Conservation (phyloP, 805 yeast species). For the Candida palmyrensis region DNA sequence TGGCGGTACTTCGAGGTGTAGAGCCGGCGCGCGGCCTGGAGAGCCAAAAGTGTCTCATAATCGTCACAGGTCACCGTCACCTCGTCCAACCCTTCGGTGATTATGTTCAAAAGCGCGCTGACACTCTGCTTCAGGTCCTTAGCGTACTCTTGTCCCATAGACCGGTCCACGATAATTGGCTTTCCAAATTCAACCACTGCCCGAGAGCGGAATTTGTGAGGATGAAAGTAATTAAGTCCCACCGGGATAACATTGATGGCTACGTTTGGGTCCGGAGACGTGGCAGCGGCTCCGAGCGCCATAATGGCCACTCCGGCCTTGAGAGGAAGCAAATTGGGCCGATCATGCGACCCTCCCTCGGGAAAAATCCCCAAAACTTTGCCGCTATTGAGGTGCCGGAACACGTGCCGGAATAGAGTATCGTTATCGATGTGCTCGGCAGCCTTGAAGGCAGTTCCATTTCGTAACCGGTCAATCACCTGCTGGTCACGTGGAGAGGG, state of each 20-base stretch:
- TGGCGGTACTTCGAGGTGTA: conserved; percentile 31
- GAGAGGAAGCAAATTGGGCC: conserved; percentile 37
- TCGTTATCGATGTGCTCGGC: conserved; percentile 39
- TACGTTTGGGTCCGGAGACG: conserved; percentile 16
- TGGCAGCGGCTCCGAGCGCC: conserved; percentile 38
- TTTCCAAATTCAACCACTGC: conserved; percentile 40
- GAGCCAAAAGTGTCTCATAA: conserved; percentile 36
- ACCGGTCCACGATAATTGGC: conserved; percentile 30
- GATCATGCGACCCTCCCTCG: conserved; percentile 41
- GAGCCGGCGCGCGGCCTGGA: conserved; percentile 39
- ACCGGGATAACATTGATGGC: conserved; percentile 34
- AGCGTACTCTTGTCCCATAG: conserved; percentile 21
- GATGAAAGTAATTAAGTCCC: conserved; percentile 39
- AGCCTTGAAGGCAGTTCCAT: conserved; percentile 27
- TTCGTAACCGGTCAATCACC: conserved; percentile 11
- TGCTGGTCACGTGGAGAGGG: conserved; percentile 9
- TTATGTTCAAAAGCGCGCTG: conserved; percentile 18
- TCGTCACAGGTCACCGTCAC: conserved; percentile 38
- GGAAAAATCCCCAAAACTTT: conserved; percentile 37
- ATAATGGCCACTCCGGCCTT: conserved; percentile 43
- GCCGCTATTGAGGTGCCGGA: conserved; percentile 28
- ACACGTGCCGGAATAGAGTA: conserved; percentile 31
- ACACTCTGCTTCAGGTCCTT: conserved; percentile 23
- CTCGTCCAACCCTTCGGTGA: conserved; percentile 31
- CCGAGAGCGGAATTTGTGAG: conserved; percentile 35